Conservation (phyloP, 2,329 filamentous ascomycete species). For the Tolypocladium album region DNA sequence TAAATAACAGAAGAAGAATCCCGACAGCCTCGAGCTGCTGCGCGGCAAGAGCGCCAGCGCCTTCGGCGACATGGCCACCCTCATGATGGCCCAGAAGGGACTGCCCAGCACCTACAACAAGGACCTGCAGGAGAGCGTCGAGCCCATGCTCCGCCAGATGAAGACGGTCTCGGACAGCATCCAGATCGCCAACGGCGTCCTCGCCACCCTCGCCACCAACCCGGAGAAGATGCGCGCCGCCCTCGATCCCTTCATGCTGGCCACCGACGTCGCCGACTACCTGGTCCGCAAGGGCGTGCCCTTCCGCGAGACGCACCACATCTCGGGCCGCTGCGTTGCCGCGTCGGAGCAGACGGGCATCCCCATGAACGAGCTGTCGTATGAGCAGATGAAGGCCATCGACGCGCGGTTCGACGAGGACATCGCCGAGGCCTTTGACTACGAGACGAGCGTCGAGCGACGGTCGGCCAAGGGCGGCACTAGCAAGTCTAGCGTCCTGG, state of each 20-base stretch:
- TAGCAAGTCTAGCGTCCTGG: constrained; percentile 54
- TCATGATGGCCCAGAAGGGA: constrained; percentile 60
- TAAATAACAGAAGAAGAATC: constrained; percentile 52
- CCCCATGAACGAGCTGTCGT: constrained; percentile 59
- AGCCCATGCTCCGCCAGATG: constrained; percentile 76
- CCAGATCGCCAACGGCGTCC: constrained; percentile 71
- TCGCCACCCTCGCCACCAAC: constrained; percentile 59
- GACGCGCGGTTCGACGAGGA: constrained; percentile 63
- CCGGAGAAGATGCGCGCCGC: constrained; percentile 70
- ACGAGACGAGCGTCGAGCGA: constrained; percentile 74
- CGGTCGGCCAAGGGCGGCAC: constrained; percentile 69
- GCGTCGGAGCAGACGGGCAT: constrained; percentile 30
- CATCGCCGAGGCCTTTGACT: constrained; percentile 62
- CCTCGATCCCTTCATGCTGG: constrained; percentile 75
- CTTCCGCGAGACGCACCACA: constrained; percentile 73
- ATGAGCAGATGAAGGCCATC: constrained; percentile 56
- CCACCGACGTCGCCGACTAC: constrained; percentile 52
- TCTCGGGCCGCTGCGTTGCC: constrained; percentile 53
- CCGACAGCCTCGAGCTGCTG: constrained; percentile 60
- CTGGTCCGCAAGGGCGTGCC: constrained; percentile 47
- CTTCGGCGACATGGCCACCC: constrained; percentile 72
- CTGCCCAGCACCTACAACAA: constrained; percentile 83
- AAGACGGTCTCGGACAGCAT: constrained; percentile 75
- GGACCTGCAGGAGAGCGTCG: constrained; percentile 78
- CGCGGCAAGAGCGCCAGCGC: constrained; percentile 65